Conservation (phyloP, 331 rosid genomes). For the Quercus lobata region DNA sequence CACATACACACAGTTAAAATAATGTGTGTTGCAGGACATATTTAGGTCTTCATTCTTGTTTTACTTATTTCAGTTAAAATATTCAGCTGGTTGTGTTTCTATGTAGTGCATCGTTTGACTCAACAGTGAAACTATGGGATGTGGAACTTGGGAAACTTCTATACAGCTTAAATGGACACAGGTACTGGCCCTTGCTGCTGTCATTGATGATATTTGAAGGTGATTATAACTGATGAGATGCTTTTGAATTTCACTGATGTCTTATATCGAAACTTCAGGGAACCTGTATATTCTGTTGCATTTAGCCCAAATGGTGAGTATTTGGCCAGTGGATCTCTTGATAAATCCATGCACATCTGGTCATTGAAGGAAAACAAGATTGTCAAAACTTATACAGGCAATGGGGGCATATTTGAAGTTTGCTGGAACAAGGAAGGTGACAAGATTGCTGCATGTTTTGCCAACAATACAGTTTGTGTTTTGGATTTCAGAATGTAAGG, state of each 20-base stretch:
- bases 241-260: background rate
- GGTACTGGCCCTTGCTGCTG: slow-evolving; percentile 37
- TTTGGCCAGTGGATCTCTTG: slow-evolving; percentile 90
- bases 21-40: background rate
- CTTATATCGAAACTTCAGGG: slow-evolving; percentile 46
- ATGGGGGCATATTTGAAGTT: slow-evolving; percentile 91
- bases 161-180: slow-evolving; percentile 74
- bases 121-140: slow-evolving; percentile 93
- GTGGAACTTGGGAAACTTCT: slow-evolving; percentile 75
- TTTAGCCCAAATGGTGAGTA: slow-evolving; percentile 95
- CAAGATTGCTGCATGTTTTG: slow-evolving; percentile 89
- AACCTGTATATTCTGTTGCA: slow-evolving; percentile 92
- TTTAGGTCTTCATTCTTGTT: background rate
- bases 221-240: background rate
- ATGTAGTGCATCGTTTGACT: slow-evolving; percentile 90
- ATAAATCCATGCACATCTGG: slow-evolving; percentile 88
- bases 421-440: slow-evolving; percentile 97
- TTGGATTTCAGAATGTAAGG: slow-evolving; percentile 90
- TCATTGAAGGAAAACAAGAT: slow-evolving; percentile 87
- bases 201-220: background rate
- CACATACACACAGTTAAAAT: background rate
- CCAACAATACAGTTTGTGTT: slow-evolving; percentile 82
- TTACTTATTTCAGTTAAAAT: background rate
- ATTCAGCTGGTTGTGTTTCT: slow-evolving; percentile 11
- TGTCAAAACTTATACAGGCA: slow-evolving; percentile 69